Evolutionary conservation across 148 eudicot species (phyloP).

Genomic region (Amaranthus hypochondriacus): DNA sequence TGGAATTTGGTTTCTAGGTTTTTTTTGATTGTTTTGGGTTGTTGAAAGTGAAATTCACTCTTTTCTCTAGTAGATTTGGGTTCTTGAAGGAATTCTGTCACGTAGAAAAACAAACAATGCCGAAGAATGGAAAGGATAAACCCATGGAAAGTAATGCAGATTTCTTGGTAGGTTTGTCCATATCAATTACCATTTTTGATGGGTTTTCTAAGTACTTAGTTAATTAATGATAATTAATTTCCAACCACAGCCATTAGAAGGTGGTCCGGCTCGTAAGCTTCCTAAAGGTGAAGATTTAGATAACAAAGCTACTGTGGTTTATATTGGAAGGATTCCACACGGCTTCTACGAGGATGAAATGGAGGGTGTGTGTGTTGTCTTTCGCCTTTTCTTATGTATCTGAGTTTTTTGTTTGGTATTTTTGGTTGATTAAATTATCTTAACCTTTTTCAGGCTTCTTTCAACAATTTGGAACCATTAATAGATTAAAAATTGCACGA

Average conservation of each 20-base stretch:
- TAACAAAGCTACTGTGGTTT: constrained; percentile 59
- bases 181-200: not conserved
- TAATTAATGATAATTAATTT: not conserved
- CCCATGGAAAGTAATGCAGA: constrained; percentile 40
- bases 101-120: constrained; percentile 2
- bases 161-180: constrained; percentile 44
- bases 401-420: not conserved
- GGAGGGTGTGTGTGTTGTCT: constrained; percentile 44
- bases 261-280: constrained; percentile 57
- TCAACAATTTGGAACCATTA: constrained; percentile 75
- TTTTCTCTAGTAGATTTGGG: too few species aligned
- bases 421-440: not conserved
- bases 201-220: not conserved
- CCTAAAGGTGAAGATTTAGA: constrained; percentile 29
- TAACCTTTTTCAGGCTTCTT: constrained; percentile 54
- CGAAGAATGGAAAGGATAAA: constrained; percentile 41
- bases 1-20: not conserved
- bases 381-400: too few species aligned
- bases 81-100: too few species aligned
- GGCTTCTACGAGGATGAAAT: constrained; percentile 93
- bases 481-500: constrained; percentile 56
- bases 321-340: constrained; percentile 86
- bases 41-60: too few species aligned
- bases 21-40: not conserved
- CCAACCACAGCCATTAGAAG: constrained; percentile 58